These are phyloP conservation scores for Eragrostis curvula DNA, from an alignment of 176 grass and related monocot species.

Conservation along the genomic window DNA sequence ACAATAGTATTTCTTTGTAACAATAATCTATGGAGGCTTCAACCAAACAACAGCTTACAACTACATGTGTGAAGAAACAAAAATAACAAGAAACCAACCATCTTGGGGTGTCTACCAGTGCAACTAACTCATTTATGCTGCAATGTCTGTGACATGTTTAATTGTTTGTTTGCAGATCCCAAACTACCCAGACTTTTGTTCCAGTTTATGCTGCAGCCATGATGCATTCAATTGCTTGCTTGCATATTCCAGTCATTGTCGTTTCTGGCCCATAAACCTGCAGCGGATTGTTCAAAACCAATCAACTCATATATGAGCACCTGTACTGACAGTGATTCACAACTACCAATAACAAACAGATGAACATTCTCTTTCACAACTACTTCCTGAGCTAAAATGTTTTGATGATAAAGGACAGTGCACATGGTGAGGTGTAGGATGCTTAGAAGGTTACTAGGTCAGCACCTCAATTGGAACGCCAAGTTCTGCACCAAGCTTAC, in stretches of 20 bases:
- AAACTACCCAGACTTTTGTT: neutral
- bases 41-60: conserved; percentile 9
- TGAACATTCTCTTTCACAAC: neutral
- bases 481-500: conserved; percentile 67
- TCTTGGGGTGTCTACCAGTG: conserved; percentile 13
- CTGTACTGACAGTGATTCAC: neutral
- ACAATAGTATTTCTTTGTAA: no score
- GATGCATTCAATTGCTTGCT: conserved; percentile 90
- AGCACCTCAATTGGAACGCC: conserved; percentile 91
- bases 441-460: conserved; percentile 3
- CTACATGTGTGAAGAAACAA: neutral
- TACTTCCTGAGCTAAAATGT: neutral
- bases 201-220: conserved; percentile 59
- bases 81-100: neutral
- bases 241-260: conserved; percentile 98
- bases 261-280: conserved; percentile 93
- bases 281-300: conserved; percentile 19
- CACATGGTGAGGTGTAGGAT: neutral
- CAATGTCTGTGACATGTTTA: conserved; percentile 42
- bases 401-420: neutral
- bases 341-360: conserved; percentile 16
- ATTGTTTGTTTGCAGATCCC: conserved; percentile 66
- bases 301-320: neutral
- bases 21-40: neutral
- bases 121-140: conserved; percentile 41